Base-by-base conservation (phyloP, 192 early-diverging fungal genomes). In the Podila epigama region DNA sequence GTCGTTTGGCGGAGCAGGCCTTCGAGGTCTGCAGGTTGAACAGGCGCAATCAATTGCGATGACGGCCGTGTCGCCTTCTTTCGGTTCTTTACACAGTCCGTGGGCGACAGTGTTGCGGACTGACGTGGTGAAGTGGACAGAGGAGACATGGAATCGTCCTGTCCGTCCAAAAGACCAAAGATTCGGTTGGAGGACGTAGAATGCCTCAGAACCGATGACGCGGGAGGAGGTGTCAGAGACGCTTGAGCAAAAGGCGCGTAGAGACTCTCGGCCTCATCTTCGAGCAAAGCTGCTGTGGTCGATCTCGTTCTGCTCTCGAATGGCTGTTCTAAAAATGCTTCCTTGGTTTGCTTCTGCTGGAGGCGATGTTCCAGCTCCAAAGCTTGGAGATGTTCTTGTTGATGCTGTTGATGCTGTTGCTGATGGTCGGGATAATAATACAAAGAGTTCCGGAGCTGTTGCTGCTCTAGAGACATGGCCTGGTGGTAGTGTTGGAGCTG, bases 181-280 rank as follows among this genome's bases (percentile, higher is more conserved):
- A 48, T 48, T 22, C 44, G 44, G 44, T 48, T 48, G 6, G 44
- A 48, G 4, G 44, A 48, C 18, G 44, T 34, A 40, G 61, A 63
- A 25, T 63, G 50, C 5, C 61, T 33, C 5, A 48, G 9, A 22
- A 63, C 61, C 2, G 61, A 63, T 5, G 50, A 15, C 33, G 50
- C 42, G 15, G 52, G 63, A 20, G 63, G 63, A 0, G 63, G 63
- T 4, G 63, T 56, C 28, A 66, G 27, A 15, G 63, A 66, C 20
- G 44, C 44, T 20, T 48, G 44, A 18, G 44, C 44, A 48, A 16
- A 20, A 18, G 44, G 44, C 20, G 20, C 44, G 25, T 48, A 48
- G n/a, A 22, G n/a, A 8, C 44, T 18, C 20, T 20, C n/a, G 44
- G n/a, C 44, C 5, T 48, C 44, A 5, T 48, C 44, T 18, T 48